These are phyloP conservation scores for Coemansia sp. DNA, from an alignment of 192 early-diverging fungal species.

Conservation along the genomic window DNA sequence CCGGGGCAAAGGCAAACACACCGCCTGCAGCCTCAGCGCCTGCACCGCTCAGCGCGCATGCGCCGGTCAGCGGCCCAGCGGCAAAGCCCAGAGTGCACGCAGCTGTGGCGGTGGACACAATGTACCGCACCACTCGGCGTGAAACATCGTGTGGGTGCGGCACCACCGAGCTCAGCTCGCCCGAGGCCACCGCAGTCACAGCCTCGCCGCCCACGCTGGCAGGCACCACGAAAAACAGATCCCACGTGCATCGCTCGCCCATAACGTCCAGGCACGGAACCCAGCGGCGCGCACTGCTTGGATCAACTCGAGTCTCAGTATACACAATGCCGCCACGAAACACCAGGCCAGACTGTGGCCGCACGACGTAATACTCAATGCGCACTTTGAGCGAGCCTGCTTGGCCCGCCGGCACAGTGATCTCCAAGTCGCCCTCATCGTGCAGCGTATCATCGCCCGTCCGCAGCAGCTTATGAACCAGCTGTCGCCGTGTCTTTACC, in stretches of 20 bases:
- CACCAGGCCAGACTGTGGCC: conserved; percentile 31
- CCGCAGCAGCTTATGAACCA: conserved; percentile 24
- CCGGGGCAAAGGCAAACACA: conserved; percentile 70
- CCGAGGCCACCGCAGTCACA: conserved; percentile 59
- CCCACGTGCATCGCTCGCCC: conserved; percentile 73
- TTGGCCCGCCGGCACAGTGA: conserved; percentile 14
- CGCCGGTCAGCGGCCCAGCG: conserved; percentile 61
- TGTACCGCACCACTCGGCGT: conserved; percentile 69
- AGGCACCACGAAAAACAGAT: conserved; percentile 71
- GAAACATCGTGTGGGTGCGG: conserved; percentile 60
- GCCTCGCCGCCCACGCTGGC: conserved; percentile 22
- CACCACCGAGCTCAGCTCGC: conserved; percentile 68
- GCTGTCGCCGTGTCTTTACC: conserved; percentile 22
- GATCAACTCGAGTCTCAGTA: conserved; percentile 66
- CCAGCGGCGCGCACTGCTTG: conserved; percentile 71
- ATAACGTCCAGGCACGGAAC: conserved; percentile 75
- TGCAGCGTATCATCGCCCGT: not conserved
- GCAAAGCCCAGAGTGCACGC: conserved; percentile 75
- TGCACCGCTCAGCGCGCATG: conserved; percentile 30
- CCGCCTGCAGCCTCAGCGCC: conserved; percentile 54
- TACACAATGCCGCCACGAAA: conserved; percentile 49
- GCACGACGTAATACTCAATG: conserved; percentile 48
- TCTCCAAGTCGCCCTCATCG: conserved; percentile 30
- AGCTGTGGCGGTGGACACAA: conserved; percentile 63
- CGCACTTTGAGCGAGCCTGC: conserved; percentile 19